A percentile compares a stretch with the other conserved stretches of the same genome.
phyloP scores from a whole-genome alignment of 169 alveolate genomes.

The Plasmodium gonderi region DNA sequence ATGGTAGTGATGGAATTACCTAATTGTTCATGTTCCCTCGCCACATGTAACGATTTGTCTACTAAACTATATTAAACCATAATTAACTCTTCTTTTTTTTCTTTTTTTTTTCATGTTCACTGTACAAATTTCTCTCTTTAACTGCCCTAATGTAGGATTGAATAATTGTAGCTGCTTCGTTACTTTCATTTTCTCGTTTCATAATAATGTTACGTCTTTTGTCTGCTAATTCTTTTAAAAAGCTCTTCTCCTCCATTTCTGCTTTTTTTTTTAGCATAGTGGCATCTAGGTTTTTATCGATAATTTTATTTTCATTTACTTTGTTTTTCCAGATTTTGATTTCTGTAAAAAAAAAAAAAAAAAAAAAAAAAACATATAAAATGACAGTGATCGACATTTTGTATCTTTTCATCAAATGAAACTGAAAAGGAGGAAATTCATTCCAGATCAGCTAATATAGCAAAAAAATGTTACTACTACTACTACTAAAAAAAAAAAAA shows the following conservation, averaged over 20 bases:
- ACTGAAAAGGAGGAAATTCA: no score
- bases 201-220: conserved; percentile 27
- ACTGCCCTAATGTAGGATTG: conserved; percentile 71
- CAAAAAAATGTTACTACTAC: no score
- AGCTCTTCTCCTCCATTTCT: conserved; percentile 18
- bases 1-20: no score
- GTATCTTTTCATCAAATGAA: no score
- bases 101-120: conserved; percentile 36
- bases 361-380: not conserved
- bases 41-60: no score
- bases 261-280: conserved; percentile 12
- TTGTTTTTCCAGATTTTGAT: conserved; percentile 11
- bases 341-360: not conserved
- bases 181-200: conserved; percentile 20
- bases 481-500: not conserved
- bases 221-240: conserved; percentile 37
- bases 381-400: not conserved
- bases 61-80: not conserved
- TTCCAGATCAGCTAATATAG: no score
- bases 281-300: conserved; percentile 25
- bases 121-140: conserved; percentile 26
- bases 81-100: conserved; percentile 10
- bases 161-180: conserved; percentile 57
- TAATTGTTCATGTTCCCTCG: no score
- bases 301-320: conserved; percentile 12